phyloP scores from a whole-genome alignment of 2,329 filamentous ascomycete genomes.

The Arthrocladium fulminans region DNA sequence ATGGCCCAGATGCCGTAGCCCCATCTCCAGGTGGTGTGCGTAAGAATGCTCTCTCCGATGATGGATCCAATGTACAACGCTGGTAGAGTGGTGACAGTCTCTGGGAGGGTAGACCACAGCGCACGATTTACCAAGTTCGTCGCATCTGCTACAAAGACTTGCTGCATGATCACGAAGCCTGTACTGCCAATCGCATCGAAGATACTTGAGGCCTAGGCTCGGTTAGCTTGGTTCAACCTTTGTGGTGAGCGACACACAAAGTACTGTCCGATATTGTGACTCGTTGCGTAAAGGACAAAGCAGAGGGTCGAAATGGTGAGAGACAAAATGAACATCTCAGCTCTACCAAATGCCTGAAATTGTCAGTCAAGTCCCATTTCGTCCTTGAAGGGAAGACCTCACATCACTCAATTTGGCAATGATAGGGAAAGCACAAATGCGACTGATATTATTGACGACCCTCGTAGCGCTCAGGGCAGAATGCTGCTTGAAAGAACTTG shows the following conservation, averaged over 20 bases:
- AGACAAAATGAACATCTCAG: slow-evolving; percentile 49
- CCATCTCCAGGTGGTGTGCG: slow-evolving; percentile 48
- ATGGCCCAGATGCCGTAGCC: slow-evolving; percentile 57
- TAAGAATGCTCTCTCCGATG: slow-evolving; percentile 40
- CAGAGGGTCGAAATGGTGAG: slow-evolving; percentile 42
- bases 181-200: slow-evolving; percentile 57
- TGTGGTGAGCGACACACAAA: slow-evolving; percentile 32
- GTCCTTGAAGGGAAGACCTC: too few relatives aligned
- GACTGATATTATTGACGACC: slow-evolving; percentile 22
- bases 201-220: slow-evolving; percentile 47
- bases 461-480: slow-evolving; percentile 13
- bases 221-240: slow-evolving; percentile 36
- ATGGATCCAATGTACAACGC: slow-evolving; percentile 54
- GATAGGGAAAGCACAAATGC: slow-evolving; percentile 24
- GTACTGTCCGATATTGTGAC: slow-evolving; percentile 44
- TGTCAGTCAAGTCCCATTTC: slow-evolving; percentile 26
- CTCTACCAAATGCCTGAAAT: slow-evolving; percentile 46
- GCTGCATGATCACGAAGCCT: slow-evolving; percentile 51
- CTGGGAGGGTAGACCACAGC: slow-evolving; percentile 54
- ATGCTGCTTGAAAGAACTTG: slow-evolving; percentile 39
- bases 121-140: slow-evolving; percentile 54
- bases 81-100: slow-evolving; percentile 50
- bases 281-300: slow-evolving; percentile 43
- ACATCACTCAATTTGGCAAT: slow-evolving; percentile 34
- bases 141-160: slow-evolving; percentile 55